phyloP scores from a whole-genome alignment of 163 green algal genomes.

The Chlorella variabilis region DNA sequence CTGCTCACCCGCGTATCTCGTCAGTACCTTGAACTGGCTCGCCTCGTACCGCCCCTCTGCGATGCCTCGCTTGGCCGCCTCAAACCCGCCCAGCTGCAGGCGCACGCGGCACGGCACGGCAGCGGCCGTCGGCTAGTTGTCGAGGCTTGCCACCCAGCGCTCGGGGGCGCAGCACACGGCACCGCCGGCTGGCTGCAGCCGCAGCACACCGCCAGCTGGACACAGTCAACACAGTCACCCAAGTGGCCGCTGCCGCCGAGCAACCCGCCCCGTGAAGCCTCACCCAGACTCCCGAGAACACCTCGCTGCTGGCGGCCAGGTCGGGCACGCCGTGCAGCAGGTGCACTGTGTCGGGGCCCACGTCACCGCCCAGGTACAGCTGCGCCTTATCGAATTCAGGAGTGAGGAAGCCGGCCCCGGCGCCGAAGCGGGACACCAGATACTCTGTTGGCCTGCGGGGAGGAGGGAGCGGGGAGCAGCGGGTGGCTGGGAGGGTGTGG shows the following conservation, averaged over 20 bases:
- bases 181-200: no score
- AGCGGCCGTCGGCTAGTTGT: no score
- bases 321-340: slow-evolving; percentile 55
- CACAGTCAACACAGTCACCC: no score
- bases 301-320: slow-evolving; percentile 16
- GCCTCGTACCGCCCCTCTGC: neutral
- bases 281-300: slow-evolving; percentile 48
- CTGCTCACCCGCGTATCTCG: slow-evolving; percentile 45
- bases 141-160: neutral
- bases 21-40: slow-evolving; percentile 49
- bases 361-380: slow-evolving; percentile 71
- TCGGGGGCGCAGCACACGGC: no score
- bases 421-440: slow-evolving; percentile 30
- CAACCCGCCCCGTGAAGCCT: no score
- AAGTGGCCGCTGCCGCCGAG: no score
- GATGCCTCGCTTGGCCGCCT: slow-evolving; percentile 7
- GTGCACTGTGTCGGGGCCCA: slow-evolving; percentile 54
- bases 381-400: slow-evolving; percentile 47
- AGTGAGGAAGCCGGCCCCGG: slow-evolving; percentile 13
- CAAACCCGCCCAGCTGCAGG: slow-evolving; percentile 25
- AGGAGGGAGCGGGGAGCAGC: neutral
- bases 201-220: no score
- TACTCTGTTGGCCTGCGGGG: slow-evolving; percentile 51
- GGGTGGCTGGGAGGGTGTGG: no score
- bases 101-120: neutral